phyloP scores from a whole-genome alignment of 129 eudicot species.

The Flaveria trinervia region DNA sequence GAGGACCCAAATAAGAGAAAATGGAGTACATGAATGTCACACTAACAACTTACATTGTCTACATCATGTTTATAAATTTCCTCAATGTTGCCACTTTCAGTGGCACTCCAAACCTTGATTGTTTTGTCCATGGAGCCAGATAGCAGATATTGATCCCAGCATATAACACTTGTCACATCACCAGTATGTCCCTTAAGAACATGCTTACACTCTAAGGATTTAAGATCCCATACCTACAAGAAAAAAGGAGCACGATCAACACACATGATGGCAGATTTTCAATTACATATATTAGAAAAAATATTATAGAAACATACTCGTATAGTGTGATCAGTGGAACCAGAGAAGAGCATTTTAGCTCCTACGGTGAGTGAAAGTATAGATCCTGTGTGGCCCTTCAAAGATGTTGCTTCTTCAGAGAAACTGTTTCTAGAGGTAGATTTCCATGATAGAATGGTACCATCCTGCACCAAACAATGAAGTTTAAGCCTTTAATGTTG shows the following conservation, averaged over 20 bases:
- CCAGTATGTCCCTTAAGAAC: constrained; percentile 24
- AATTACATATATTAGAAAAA: not conserved
- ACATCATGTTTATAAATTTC: constrained; percentile 46
- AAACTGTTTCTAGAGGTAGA: constrained; percentile 30
- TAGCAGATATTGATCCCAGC: constrained; percentile 62
- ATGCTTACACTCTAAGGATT: constrained; percentile 21
- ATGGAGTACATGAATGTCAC: not conserved
- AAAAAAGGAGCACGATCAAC: not conserved
- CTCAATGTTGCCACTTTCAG: constrained; percentile 53
- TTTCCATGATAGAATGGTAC: constrained; percentile 63
- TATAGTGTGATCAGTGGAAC: constrained; percentile 59
- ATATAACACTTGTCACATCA: constrained; percentile 52
- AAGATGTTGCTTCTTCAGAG: constrained; percentile 37
- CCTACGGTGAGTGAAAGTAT: constrained; percentile 64
- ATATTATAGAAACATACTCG: constrained; percentile 36
- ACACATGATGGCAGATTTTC: not conserved
- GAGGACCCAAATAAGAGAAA: not conserved
- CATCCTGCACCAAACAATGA: constrained; percentile 45
- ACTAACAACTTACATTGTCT: constrained; percentile 57
- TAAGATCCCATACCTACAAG: constrained; percentile 55
- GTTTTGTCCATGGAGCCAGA: constrained; percentile 66
- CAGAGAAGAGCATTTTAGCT: constrained; percentile 58
- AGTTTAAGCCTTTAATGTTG: not conserved
- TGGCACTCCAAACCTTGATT: constrained; percentile 66
- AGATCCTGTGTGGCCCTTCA: constrained; percentile 61